phyloP scores from a whole-genome alignment of 805 yeast genomes.

The Cyberlindnera samutprakarnensis region DNA sequence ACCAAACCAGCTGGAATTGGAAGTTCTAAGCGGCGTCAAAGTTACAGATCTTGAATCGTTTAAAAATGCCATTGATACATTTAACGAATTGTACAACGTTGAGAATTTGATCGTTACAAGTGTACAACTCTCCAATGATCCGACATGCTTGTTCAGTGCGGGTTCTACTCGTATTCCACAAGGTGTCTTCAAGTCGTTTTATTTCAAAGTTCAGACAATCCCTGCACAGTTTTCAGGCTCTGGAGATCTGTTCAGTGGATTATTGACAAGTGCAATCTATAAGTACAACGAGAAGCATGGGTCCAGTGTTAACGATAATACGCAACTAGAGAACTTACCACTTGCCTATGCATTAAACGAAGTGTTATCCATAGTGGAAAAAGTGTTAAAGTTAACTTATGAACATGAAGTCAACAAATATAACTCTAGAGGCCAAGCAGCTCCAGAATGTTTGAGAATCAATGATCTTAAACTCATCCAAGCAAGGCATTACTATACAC shows the following conservation, averaged over 20 bases:
- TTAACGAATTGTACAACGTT: slow-evolving; percentile 38
- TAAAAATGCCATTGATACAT: slow-evolving; percentile 29
- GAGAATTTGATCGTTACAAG: slow-evolving; percentile 54
- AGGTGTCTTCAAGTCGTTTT: slow-evolving; percentile 12
- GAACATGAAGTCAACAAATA: slow-evolving; percentile 14
- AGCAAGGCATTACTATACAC: slow-evolving; percentile 25
- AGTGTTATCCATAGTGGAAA: slow-evolving; percentile 32
- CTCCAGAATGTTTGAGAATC: slow-evolving; percentile 20
- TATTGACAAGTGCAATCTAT: slow-evolving; percentile 44
- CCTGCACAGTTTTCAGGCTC: slow-evolving; percentile 64
- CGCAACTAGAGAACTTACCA: slow-evolving; percentile 8
- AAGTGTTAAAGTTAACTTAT: slow-evolving; percentile 35
- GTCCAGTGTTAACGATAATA: slow-evolving; percentile 5
- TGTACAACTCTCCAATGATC: slow-evolving; percentile 26
- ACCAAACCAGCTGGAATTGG: slow-evolving; percentile 75
- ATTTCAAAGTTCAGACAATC: slow-evolving; percentile 38
- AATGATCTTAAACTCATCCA: slow-evolving; percentile 40
- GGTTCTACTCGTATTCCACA: slow-evolving; percentile 13
- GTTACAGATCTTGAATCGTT: slow-evolving; percentile 33
- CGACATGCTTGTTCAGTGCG: slow-evolving; percentile 33
- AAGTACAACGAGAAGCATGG: slow-evolving; percentile 16
- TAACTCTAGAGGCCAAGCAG: slow-evolving; percentile 9
- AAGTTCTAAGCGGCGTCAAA: slow-evolving; percentile 41
- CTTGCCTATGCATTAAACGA: slow-evolving; percentile 30
- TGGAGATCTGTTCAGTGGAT: slow-evolving; percentile 65